Percentiles rank a stretch among this genome's conserved stretches.
phyloP scores from a whole-genome alignment of 768 basidiomycete genomes.

The Tulasnella sp. region DNA sequence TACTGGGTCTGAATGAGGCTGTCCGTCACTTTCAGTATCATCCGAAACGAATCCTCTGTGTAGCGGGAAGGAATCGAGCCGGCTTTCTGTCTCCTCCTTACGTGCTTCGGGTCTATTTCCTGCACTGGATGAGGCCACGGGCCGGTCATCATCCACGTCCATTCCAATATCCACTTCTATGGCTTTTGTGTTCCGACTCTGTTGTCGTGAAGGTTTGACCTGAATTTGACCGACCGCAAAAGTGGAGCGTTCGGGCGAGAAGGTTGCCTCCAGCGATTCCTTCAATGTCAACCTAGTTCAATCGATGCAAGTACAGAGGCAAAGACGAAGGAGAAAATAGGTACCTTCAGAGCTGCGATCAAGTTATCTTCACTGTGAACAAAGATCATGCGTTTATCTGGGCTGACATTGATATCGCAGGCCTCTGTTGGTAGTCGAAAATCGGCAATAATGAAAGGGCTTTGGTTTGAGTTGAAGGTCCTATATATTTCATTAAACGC shows the following conservation, averaged over 20 bases:
- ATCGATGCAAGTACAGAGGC: too few relatives aligned
- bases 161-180: background rate
- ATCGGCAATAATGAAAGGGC: conserved; percentile 75
- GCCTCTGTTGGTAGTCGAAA: conserved; percentile 66
- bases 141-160: too few relatives aligned
- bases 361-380: conserved; percentile 78
- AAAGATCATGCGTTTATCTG: conserved; percentile 93
- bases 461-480: conserved; percentile 61
- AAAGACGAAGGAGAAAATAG: conserved; percentile 14
- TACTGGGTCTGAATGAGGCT: background rate
- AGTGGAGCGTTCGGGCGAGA: conserved; percentile 60
- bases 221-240: conserved; percentile 38
- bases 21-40: background rate
- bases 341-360: conserved; percentile 65
- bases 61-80: too few relatives aligned
- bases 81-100: too few relatives aligned
- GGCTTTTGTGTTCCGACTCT: background rate
- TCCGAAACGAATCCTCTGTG: too few relatives aligned
- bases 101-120: too few relatives aligned
- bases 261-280: conserved; percentile 55
- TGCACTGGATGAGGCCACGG: too few relatives aligned
- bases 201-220: background rate
- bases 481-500: conserved; percentile 89
- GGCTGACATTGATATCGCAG: conserved; percentile 89
- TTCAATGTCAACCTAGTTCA: conserved; percentile 25